phyloP scores from a whole-genome alignment of 768 basidiomycete species.

The Termitomyces eurrhizus region DNA sequence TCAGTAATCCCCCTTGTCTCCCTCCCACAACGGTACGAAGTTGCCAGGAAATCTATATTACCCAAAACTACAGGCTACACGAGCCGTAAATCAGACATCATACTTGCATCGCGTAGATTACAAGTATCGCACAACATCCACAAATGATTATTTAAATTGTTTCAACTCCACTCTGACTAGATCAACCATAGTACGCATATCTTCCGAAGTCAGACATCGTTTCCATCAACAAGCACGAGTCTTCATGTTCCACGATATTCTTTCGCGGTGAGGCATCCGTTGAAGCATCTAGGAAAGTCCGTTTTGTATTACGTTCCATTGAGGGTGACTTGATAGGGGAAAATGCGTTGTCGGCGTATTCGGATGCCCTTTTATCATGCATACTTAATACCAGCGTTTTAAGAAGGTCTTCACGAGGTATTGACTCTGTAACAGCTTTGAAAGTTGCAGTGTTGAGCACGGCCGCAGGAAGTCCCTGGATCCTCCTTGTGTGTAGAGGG shows the following conservation, averaged over 20 bases:
- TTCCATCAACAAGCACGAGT: not conserved
- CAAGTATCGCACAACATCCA: no score
- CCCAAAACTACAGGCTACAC: no score
- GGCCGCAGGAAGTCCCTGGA: not conserved
- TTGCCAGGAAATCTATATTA: no score
- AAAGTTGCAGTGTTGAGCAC: not conserved
- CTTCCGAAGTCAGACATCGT: no score
- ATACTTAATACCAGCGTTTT: constrained; percentile 1
- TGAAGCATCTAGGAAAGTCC: not conserved
- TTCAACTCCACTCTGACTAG: no score
- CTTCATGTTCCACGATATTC: not conserved
- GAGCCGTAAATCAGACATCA: no score
- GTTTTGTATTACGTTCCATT: not conserved
- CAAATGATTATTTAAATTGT: no score
- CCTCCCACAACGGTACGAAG: no score
- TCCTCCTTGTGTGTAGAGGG: not conserved
- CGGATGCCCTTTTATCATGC: not conserved
- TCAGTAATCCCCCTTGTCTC: no score
- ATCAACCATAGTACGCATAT: no score
- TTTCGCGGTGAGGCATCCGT: not conserved
- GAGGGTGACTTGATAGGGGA: not conserved
- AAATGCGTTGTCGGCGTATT: not conserved
- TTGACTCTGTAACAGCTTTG: not conserved
- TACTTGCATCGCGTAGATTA: no score
- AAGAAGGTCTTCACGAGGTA: not conserved